Evolutionary conservation across 1,284 basidiomycete species (phyloP).

Genomic region (Ceratobasidium sp.): DNA sequence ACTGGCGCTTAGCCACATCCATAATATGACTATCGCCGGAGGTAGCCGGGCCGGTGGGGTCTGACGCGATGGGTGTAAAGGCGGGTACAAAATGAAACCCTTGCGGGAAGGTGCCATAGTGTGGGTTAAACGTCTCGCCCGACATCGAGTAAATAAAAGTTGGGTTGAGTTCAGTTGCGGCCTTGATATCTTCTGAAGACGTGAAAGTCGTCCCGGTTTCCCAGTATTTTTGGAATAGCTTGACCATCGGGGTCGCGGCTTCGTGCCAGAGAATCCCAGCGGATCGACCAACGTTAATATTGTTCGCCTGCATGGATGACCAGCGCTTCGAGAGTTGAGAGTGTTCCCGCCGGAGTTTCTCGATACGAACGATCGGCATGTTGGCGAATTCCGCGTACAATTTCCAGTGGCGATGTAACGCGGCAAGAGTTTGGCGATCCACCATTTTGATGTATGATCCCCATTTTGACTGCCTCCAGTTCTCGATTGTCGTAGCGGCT

Average conservation of each 20-base stretch:
- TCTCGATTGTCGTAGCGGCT: conserved; percentile 56
- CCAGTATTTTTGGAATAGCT: conserved; percentile 60
- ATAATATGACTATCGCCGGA: conserved; percentile 50
- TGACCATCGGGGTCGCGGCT: conserved; percentile 49
- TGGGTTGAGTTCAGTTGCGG: conserved; percentile 61
- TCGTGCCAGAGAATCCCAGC: conserved; percentile 58
- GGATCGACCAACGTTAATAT: conserved; percentile 55
- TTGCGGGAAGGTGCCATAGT: conserved; percentile 64
- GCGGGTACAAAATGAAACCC: conserved; percentile 64
- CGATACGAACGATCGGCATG: conserved; percentile 31
- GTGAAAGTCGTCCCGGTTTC: conserved; percentile 60
- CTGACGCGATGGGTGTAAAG: conserved; percentile 51
- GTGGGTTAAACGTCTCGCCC: conserved; percentile 60
- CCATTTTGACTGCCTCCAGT: conserved; percentile 63
- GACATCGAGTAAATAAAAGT: conserved; percentile 62
- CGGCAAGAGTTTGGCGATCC: conserved; percentile 59
- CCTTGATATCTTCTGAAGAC: conserved; percentile 51
- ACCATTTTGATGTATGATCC: conserved; percentile 58
- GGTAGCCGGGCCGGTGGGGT: conserved; percentile 45
- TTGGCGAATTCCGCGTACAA: conserved; percentile 56
- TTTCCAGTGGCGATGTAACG: conserved; percentile 62
- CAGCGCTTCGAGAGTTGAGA: conserved; percentile 41
- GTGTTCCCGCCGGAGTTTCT: conserved; percentile 42
- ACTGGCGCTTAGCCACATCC: conserved; percentile 56
- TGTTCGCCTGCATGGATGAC: neutral